Evolutionary conservation across 345 rosid species (phyloP), one percentile per base, ranked within the genome.

Genomic region (Murraya paniculata): DNA sequence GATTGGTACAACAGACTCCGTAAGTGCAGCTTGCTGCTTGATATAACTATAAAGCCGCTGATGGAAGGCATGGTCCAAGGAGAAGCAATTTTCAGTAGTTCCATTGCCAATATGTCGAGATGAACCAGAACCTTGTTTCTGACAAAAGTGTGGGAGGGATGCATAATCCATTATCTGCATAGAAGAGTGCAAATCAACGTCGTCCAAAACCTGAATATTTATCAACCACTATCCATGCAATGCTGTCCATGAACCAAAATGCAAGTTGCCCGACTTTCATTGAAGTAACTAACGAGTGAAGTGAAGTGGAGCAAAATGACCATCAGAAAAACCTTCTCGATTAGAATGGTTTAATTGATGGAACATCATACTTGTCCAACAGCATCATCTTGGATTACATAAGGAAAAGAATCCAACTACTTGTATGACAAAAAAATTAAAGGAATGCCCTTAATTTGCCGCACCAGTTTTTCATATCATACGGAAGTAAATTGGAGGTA

Each of bases 61-160:
- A 77, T 97, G 99, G 88, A 90, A 94, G 72, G 91, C 68, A 73
- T 94, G 93, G 75, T 93, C 98, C 74, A 90, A 79, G 41, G 98
- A 91, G 92, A 91, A 97, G 80, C 98, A 94, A 66, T 87, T 89
- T 64, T 90, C 91, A 0, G n/a, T 78, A 19, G 86, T 81, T 77
- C 87, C 87, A 30, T 83, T 81, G 73, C 79, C 84, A 27, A 85
- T 77, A 68, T 77, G 81, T 60, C 85, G 83, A 27, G 97, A 88
- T 70, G 99, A 91, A 77, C 95, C 92, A 21, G 97, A 89, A 27
- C 92, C 87, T 85, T 92, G 92, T 79, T 85, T 88, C 83, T 82
- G 86, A 83, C 97, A 94, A 83, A 97, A 97, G 87, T 93, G 98
- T 64, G 99, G 99, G 68, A 97, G 94, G 57, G 99, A 91, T 60